Base-by-base conservation (phyloP, 2,329 filamentous ascomycete species). In the Colletotrichum incanum region DNA sequence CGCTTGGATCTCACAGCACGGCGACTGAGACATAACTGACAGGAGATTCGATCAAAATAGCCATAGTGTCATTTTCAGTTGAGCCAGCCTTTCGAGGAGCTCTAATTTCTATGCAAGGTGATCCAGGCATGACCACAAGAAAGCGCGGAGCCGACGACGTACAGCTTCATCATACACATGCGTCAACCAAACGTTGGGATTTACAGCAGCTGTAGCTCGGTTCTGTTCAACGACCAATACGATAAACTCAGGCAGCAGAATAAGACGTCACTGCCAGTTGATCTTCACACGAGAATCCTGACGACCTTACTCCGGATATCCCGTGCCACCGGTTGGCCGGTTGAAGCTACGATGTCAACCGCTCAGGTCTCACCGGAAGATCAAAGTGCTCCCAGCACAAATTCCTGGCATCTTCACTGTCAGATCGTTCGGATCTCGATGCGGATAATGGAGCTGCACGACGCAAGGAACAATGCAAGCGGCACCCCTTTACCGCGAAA, bases 1-100 rank as follows among this genome's bases (percentile, higher is more conserved):
- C 55, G 28, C 67, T 67, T 55, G 60, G 55, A 67, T 71, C 56
- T 71, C 65, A 56, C 68, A 58, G 58, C 43, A 43, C 43, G 56
- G 50, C 31, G 34, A 39, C 37, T 69, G 52, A 69, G 69, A 72
- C 65, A 72, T 14, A 28, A 12, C 34, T 23, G 37, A 62, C 59
- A 31, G 18, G 5, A 8, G 45, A 39, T 50, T 47, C 5, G 43
- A 28, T 20, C 31, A 52, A 62, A 20, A 52, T 41, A 23, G 16
- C 23, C 45, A 20, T 18, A 31, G 28, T 18, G 56, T 49, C 16
- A 39, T n/a, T 55, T 61, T 50, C 54, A 18, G 43, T 16, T 11
- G 52, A 37, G 43, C 23, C 52, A 43, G 34, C 47, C 47, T 50
- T 64, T n/a, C 12, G 60, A 31, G 5, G 37, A 31, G 28, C 34